These are phyloP conservation scores for Iberis amara DNA, from an alignment of 441 rosid genomes.

Conservation along the genomic window DNA sequence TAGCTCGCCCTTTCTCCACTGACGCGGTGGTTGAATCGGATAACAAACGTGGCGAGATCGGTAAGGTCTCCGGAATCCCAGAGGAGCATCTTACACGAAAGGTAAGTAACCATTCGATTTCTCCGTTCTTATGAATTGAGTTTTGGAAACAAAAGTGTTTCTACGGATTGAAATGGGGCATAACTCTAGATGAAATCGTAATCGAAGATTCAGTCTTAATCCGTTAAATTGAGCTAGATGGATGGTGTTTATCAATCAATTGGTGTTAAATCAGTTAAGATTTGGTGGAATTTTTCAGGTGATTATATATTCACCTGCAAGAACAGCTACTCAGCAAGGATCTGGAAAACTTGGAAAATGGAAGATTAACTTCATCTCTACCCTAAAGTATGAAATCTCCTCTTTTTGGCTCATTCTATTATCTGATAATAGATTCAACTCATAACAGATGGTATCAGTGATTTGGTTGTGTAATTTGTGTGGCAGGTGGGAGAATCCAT, in stretches of 20 bases:
- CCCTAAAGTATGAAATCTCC: constrained; percentile 51
- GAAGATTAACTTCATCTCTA: constrained; percentile 80
- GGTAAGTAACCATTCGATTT: constrained; percentile 31
- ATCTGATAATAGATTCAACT: no score
- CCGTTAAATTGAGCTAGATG: background rate
- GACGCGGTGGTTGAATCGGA: constrained; percentile 69
- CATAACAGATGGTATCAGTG: background rate
- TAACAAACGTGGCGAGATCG: constrained; percentile 71
- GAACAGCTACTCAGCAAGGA: constrained; percentile 85
- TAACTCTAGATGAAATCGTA: background rate
- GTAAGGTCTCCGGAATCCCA: constrained; percentile 76
- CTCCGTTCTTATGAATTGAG: background rate
- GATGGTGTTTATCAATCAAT: background rate
- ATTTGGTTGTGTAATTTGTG: background rate
- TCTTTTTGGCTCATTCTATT: background rate
- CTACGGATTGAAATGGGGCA: background rate
- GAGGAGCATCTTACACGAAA: constrained; percentile 67
- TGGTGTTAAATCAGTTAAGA: background rate
- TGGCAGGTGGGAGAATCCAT: constrained; percentile 89
- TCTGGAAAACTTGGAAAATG: constrained; percentile 85
- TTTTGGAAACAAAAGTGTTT: background rate
- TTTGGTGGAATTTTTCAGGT: constrained; percentile 37
- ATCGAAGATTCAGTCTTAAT: constrained; percentile 14
- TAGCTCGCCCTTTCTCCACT: constrained; percentile 50
- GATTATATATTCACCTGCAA: constrained; percentile 77